Percentiles rank a stretch among this genome's conserved stretches.
Conservation (phyloP, 1,284 basidiomycete species). For the Kalmanozyma brasiliensis region DNA sequence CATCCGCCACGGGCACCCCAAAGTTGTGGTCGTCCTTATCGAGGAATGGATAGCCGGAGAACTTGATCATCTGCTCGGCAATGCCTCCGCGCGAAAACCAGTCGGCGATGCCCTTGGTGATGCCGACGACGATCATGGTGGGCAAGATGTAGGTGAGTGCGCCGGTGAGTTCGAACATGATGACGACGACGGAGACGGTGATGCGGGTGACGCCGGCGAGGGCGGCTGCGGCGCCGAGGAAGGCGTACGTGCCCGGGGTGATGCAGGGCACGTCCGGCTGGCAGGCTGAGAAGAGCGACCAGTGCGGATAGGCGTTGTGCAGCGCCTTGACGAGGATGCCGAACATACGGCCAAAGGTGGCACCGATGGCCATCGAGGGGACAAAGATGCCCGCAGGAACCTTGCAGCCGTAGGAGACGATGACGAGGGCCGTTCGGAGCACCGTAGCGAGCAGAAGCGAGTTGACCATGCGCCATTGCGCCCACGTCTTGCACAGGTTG, state of each 20-base stretch:
- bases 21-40: slow-evolving; percentile 83
- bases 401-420: slow-evolving; percentile 93
- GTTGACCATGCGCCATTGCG: slow-evolving; percentile 94
- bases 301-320: slow-evolving; percentile 83
- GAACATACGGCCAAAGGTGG: slow-evolving; percentile 88
- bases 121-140: slow-evolving; percentile 96
- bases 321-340: slow-evolving; percentile 88
- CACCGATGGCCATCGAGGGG: slow-evolving; percentile 95
- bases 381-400: slow-evolving; percentile 98
- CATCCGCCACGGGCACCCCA: slow-evolving; percentile 85
- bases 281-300: slow-evolving; percentile 86
- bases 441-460: slow-evolving; percentile 91
- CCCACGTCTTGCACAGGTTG: slow-evolving; percentile 92
- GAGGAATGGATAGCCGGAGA: slow-evolving; percentile 96
- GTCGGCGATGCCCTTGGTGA: slow-evolving; percentile 97
- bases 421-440: slow-evolving; percentile 84
- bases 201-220: slow-evolving; percentile 86
- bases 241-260: slow-evolving; percentile 84
- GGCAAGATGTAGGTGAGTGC: slow-evolving; percentile 97
- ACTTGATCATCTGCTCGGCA: slow-evolving; percentile 94
- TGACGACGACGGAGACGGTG: slow-evolving; percentile 97
- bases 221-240: slow-evolving; percentile 50
- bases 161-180: slow-evolving; percentile 99
- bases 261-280: slow-evolving; percentile 93
- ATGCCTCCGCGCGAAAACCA: slow-evolving; percentile 91